Base-by-base conservation (phyloP, 1,139 yeast genomes). In the Protomyces pachydermus region DNA sequence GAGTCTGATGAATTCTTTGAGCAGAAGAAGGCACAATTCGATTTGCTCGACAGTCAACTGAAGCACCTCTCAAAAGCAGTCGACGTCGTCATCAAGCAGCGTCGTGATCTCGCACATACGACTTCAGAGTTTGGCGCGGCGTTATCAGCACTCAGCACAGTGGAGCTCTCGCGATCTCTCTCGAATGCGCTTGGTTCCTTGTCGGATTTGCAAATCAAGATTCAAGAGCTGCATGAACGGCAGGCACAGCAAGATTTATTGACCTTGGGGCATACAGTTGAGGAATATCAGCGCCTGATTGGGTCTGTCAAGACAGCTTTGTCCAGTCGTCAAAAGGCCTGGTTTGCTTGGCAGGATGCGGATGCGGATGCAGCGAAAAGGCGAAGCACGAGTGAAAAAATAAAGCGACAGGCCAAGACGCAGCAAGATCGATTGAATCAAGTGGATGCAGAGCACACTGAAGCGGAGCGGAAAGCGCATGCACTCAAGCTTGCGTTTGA, bases 211-310 rank as follows among this genome's bases (percentile, higher is more conserved):
- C 95, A 91, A 72, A 71, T 78, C 54, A 82, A 88, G 68, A 81
- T 91, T 51, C 84, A 84, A 69, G 95, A 89, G 64, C 80, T 90
- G 63, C 78, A 90, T 65, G 91, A 87, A 68, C 82, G 97, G 65
- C 84, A 88, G 67, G 87, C 91, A 67, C 75, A 88, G 73, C 97
- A 91, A 74, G 98, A 93, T 71, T 84, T 91, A 70, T 77, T 93
- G 68, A 90, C 97, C 0, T 77, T 93, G 61, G 96, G 97, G 1
- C 83, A 88, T 50, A 89, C 96, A 0, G 79, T 93, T 48, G 97
- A 91, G 72, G 98, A 91, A 72, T 91, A 93, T 73, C 78, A 86
- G 63, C 81, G 98, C 58, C 78, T 87, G 20, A 83, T 93, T 46
- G 86, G 87, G 3, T 88, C 96, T 32, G 83, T 91, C 51, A 83